Conservation (phyloP, 306 rosid species). For the Albizia julibrissin region DNA sequence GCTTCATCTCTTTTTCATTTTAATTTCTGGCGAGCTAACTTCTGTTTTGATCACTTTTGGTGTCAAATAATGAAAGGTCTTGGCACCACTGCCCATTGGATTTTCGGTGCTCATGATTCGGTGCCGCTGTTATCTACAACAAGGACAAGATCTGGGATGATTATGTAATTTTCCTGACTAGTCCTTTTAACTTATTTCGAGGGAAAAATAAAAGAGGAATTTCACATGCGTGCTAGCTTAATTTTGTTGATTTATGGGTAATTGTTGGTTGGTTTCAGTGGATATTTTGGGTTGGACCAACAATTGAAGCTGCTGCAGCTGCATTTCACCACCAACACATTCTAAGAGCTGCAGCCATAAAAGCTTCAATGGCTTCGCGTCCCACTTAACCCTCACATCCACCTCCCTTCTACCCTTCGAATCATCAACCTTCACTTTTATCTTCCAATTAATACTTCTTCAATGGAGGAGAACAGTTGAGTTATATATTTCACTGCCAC, state of each 20-base stretch:
- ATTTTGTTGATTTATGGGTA: neutral
- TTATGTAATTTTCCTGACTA: constrained; percentile 38
- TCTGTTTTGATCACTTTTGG: neutral
- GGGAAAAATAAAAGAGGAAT: neutral
- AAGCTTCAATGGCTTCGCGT: constrained; percentile 41
- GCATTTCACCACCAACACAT: constrained; percentile 81
- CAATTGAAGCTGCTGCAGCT: constrained; percentile 79
- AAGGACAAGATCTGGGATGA: constrained; percentile 75
- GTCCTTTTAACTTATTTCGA: neutral
- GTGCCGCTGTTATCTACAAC: constrained; percentile 89
- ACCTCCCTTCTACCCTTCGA: no score
- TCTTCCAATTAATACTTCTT: no score
- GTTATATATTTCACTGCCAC: no score
- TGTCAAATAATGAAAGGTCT: constrained; percentile 41
- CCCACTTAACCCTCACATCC: no score
- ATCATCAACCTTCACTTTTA: no score
- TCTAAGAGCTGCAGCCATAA: constrained; percentile 82
- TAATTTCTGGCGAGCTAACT: neutral
- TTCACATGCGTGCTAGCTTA: neutral
- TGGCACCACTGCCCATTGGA: constrained; percentile 96
- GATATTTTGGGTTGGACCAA: constrained; percentile 97
- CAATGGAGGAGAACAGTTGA: no score
- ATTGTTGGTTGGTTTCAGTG: constrained; percentile 47
- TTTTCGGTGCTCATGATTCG: constrained; percentile 94
- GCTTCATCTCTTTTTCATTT: neutral